Evolutionary conservation across 2,329 filamentous ascomycete genomes (phyloP), one percentile per base, ranked within the genome.

Genomic region (Fusarium keratoplasticum): DNA sequence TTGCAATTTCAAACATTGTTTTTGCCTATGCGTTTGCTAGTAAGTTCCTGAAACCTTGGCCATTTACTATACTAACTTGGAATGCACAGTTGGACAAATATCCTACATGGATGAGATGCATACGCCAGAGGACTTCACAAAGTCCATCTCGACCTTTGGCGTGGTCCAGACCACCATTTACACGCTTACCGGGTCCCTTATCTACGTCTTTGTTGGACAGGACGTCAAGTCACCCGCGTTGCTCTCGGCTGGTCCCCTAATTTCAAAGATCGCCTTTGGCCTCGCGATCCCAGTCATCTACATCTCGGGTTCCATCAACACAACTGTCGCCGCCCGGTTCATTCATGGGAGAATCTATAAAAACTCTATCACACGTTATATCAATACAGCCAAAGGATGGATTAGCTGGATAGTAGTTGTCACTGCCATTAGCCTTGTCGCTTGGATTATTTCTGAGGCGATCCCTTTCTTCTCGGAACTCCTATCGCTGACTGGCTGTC

Each of bases 371-470:
- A 78, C 79, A 40, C 80, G 80, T 50, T 83, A 78, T 70, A 77
- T 84, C 76, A 84, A 84, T 73, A 84, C 83, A 0, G 76, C 76
- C 75, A 54, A 54, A 73, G 83, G 83, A 20, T 84, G 83, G 83
- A 67, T 78, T 57, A 81, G 79, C 10, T 93, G 92, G 92, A 78
- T 90, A 4, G 83, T 71, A 4, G 88, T 94, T 22, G 87, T 89
- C 31, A 80, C 86, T 2, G 73, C 79, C 35, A 80, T 91, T 35
- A 94, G 91, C 84, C 60, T 91, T 13, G 57, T 91, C 18, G 90
- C 90, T 2, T 94, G 90, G 88, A 80, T 94, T 71, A 90, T 94
- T 70, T 92, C 92, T 8, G 89, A 92, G 76, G 89, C 91, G 0
- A 91, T 94, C 54, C 93, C 93, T 33, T 47, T 67, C n/a, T 67